Conservation (phyloP, 1,284 basidiomycete genomes). For the Paramarasmius palmivorus region DNA sequence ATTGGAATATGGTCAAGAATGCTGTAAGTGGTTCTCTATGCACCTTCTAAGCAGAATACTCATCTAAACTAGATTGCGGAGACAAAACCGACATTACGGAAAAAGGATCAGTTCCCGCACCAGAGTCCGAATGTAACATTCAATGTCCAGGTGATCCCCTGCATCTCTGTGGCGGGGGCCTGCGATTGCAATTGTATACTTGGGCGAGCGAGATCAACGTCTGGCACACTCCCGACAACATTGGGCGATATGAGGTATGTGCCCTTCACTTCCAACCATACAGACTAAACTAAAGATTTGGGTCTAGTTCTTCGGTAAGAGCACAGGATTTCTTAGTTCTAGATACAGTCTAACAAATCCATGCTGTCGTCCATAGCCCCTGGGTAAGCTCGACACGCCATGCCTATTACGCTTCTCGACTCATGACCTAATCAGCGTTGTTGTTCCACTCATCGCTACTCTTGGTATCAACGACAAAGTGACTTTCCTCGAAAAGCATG, state of each 20-base stretch:
- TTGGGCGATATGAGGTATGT: slow-evolving; percentile 64
- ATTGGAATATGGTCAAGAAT: slow-evolving; percentile 60
- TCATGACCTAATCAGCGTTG: slow-evolving; percentile 42
- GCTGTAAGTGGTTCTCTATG: slow-evolving; percentile 52
- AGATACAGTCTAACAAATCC: background rate
- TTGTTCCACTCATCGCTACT: slow-evolving; percentile 71
- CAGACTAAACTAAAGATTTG: slow-evolving; percentile 6
- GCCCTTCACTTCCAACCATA: background rate
- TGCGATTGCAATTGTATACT: slow-evolving; percentile 53
- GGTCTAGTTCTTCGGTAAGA: slow-evolving; percentile 54
- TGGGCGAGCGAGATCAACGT: slow-evolving; percentile 59
- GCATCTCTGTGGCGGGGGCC: slow-evolving; percentile 62
- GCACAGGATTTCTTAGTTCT: background rate
- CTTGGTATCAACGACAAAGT: slow-evolving; percentile 79
- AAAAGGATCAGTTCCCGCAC: slow-evolving; percentile 35
- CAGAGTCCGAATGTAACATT: slow-evolving; percentile 28
- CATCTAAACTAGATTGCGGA: slow-evolving; percentile 55
- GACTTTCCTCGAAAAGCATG: slow-evolving; percentile 69
- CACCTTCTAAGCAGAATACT: background rate
- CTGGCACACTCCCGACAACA: slow-evolving; percentile 66
- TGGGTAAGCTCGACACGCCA: slow-evolving; percentile 34
- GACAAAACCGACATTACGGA: slow-evolving; percentile 53
- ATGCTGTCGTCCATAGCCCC: slow-evolving; percentile 32
- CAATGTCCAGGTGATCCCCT: slow-evolving; percentile 68
- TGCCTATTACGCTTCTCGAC: background rate